Percentiles rank a stretch among this genome's conserved stretches.
Evolutionary conservation across 805 yeast genomes (phyloP).

Genomic region (Kluyveromyces aestuarii): DNA sequence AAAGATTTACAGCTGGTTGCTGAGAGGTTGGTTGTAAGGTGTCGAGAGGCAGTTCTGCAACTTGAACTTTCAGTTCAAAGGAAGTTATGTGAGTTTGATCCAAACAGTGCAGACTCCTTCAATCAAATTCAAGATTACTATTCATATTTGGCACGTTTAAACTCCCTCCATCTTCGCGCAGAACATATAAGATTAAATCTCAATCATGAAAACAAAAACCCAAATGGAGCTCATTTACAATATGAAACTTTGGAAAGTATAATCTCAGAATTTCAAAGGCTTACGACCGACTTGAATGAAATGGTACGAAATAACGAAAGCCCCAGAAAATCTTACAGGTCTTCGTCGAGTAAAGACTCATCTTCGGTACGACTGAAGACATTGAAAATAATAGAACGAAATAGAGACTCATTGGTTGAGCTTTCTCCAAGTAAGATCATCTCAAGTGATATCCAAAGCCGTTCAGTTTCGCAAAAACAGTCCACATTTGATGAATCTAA

Average conservation of each 20-base stretch:
- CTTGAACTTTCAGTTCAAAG: slow-evolving; percentile 22
- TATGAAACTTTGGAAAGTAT: slow-evolving; percentile 6
- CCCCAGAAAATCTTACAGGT: slow-evolving; percentile 9
- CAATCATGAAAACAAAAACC: neutral
- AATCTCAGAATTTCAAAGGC: slow-evolving; percentile 20
- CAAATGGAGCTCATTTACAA: neutral
- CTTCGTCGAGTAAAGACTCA: slow-evolving; percentile 10
- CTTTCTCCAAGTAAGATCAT: neutral
- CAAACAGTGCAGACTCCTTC: neutral
- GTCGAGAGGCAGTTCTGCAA: slow-evolving; percentile 24
- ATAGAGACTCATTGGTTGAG: slow-evolving; percentile 4
- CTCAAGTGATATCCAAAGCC: neutral
- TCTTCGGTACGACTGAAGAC: slow-evolving; percentile 20
- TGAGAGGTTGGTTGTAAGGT: slow-evolving; percentile 17
- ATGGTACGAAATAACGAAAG: slow-evolving; percentile 9
- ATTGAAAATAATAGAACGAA: slow-evolving; percentile 17
- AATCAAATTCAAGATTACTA: slow-evolving; percentile 4
- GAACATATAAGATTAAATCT: slow-evolving; percentile 1
- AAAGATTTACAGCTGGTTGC: slow-evolving; percentile 17
- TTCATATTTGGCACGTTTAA: slow-evolving; percentile 1
- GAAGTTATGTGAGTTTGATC: slow-evolving; percentile 10
- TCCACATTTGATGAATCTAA: neutral
- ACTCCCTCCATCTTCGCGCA: slow-evolving; percentile 2
- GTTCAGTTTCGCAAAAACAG: neutral
- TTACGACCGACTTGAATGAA: slow-evolving; percentile 18